A percentile compares a stretch with the other conserved stretches of the same genome.
Conservation (phyloP, 345 rosid genomes). For the Brassica carinata region DNA sequence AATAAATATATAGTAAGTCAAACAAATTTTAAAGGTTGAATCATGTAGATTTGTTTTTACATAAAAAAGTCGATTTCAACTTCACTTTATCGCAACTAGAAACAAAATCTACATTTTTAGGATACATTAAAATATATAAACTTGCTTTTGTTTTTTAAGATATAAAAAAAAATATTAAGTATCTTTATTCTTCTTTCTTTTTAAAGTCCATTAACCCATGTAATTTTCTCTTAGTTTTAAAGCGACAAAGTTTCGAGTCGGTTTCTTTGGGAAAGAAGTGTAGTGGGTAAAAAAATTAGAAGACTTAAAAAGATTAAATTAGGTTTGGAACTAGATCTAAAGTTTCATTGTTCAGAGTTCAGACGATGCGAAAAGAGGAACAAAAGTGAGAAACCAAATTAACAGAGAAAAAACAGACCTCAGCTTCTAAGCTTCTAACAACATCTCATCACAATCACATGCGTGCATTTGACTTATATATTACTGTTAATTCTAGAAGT, state of each 20-base stretch:
- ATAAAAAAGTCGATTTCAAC: slow-evolving; percentile 1
- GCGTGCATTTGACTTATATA: slow-evolving; percentile 43
- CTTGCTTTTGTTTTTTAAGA: neutral
- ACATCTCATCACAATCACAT: slow-evolving; percentile 39
- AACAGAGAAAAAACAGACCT: slow-evolving; percentile 20
- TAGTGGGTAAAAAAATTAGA: neutral
- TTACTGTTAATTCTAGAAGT: too few relatives aligned
- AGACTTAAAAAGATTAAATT: neutral
- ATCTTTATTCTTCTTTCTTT: too few relatives aligned
- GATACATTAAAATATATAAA: neutral
- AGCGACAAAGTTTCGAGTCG: slow-evolving; percentile 11
- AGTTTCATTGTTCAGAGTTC: slow-evolving; percentile 37
- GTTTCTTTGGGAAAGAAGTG: slow-evolving; percentile 2
- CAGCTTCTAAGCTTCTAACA: slow-evolving; percentile 24
- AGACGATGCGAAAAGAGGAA: slow-evolving; percentile 7
- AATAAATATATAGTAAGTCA: slow-evolving; percentile 39
- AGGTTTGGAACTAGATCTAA: slow-evolving; percentile 25
- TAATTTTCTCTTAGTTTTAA: slow-evolving; percentile 14
- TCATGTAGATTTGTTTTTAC: slow-evolving; percentile 34
- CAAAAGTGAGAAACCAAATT: slow-evolving; percentile 17
- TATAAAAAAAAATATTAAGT: too few relatives aligned
- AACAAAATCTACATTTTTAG: slow-evolving; percentile 13
- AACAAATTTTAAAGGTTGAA: slow-evolving; percentile 41
- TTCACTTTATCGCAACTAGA: slow-evolving; percentile 18
- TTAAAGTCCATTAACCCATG: neutral